Percentiles rank a stretch among this genome's conserved stretches.
Evolutionary conservation across 495 filamentous ascomycete species (phyloP).

Genomic region (Aspergillus sclerotioniger): DNA sequence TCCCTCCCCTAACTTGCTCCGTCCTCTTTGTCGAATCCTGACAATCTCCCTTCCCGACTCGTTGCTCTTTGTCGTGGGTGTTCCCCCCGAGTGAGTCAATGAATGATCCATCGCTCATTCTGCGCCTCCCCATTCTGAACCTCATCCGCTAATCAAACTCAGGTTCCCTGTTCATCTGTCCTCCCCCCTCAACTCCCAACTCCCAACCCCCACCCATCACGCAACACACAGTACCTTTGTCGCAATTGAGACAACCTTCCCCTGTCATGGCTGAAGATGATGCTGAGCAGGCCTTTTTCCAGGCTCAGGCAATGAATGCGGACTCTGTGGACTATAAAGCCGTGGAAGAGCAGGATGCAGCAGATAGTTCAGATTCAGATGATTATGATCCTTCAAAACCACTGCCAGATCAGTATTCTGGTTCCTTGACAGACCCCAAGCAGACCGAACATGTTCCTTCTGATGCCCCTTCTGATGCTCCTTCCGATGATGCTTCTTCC

Average conservation of each 20-base stretch:
- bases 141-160: too few species aligned
- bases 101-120: too few species aligned
- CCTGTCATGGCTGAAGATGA: conserved; percentile 58
- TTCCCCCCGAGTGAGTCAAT: too few species aligned
- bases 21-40: not conserved
- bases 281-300: conserved; percentile 60
- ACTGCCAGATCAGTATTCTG: conserved; percentile 44
- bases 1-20: not conserved
- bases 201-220: too few species aligned
- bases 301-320: conserved; percentile 52
- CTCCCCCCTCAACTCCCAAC: too few species aligned
- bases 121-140: too few species aligned
- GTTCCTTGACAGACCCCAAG: conserved; percentile 26
- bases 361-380: conserved; percentile 54
- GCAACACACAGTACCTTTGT: conserved; percentile 1
- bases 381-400: conserved; percentile 55
- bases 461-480: conserved; percentile 16
- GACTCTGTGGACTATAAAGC: conserved; percentile 40
- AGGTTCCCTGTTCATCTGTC: too few species aligned
- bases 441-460: conserved; percentile 25
- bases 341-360: conserved; percentile 47
- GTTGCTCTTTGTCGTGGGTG: too few species aligned
- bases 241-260: conserved; percentile 15
- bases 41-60: too few species aligned
- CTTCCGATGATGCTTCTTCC: conserved; percentile 20